Conservation (phyloP, 164 flowering plant genomes). For the Berberis vulgaris region DNA sequence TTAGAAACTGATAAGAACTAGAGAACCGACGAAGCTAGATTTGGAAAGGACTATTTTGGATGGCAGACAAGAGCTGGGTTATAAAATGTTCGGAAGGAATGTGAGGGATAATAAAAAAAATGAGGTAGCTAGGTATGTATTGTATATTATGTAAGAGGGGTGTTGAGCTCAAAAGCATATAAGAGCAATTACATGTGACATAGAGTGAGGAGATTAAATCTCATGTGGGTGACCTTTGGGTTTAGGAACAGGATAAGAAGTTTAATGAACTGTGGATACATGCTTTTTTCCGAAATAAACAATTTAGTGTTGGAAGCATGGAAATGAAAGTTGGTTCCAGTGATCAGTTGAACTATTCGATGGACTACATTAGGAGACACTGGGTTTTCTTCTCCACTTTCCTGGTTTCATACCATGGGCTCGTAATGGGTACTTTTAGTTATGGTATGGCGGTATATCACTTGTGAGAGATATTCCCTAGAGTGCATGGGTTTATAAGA, state of each 20-base stretch:
- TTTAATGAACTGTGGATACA: conserved; percentile 18
- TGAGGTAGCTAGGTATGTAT: too few species aligned
- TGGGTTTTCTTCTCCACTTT: not conserved
- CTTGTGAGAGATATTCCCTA: too few species aligned
- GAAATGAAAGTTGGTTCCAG: conserved; percentile 6
- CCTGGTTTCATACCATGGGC: not conserved
- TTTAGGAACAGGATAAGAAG: conserved; percentile 34
- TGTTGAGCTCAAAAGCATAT: conserved; percentile 10
- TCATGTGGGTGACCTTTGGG: conserved; percentile 27
- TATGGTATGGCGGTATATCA: too few species aligned
- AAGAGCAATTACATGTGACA: conserved; percentile 23
- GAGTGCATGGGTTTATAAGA: too few species aligned
- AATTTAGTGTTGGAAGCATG: not conserved
- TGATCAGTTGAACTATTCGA: not conserved
- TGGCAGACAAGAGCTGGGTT: not conserved
- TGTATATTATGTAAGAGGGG: not conserved
- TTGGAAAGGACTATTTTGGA: not conserved
- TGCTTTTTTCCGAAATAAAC: conserved; percentile 3
- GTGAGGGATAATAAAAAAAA: too few species aligned
- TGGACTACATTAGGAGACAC: not conserved
- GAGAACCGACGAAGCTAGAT: not conserved
- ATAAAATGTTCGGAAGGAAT: too few species aligned
- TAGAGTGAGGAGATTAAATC: conserved; percentile 24
- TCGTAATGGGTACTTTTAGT: too few species aligned
- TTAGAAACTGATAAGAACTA: too few species aligned